phyloP scores from a whole-genome alignment of 2,329 filamentous ascomycete genomes.

The Claviceps lovelessii region DNA sequence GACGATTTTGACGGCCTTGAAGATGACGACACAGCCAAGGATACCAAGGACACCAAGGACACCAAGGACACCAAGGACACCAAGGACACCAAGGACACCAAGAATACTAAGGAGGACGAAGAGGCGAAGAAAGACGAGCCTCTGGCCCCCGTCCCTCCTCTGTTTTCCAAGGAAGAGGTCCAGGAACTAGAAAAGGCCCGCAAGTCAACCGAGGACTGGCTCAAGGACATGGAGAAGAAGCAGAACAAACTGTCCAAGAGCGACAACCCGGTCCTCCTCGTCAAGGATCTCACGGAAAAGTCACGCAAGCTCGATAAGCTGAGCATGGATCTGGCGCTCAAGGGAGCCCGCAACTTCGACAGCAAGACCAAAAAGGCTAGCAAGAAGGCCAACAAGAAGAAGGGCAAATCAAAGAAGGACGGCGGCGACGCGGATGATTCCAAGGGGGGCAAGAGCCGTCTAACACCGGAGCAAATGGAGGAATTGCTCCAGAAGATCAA shows the following conservation, averaged over 20 bases:
- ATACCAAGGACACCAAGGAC: too few species aligned
- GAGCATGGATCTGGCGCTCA: conserved; percentile 56
- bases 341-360: conserved; percentile 40
- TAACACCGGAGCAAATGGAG: conserved; percentile 22
- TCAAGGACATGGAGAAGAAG: conserved; percentile 53
- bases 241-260: conserved; percentile 57
- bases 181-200: conserved; percentile 47
- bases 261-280: conserved; percentile 60
- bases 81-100: conserved; percentile 20
- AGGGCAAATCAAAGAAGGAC: conserved; percentile 22
- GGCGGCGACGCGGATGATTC: conserved; percentile 24
- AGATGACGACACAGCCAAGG: conserved; percentile 39
- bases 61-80: conserved; percentile 26
- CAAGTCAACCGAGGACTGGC: conserved; percentile 54
- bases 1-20: conserved; percentile 63
- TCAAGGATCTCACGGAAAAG: conserved; percentile 57
- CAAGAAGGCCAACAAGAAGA: conserved; percentile 21
- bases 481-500: conserved; percentile 29
- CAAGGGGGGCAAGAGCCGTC: conserved; percentile 23
- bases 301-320: conserved; percentile 57
- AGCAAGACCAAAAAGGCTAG: conserved; percentile 26
- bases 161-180: conserved; percentile 63
- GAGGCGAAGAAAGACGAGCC: conserved; percentile 31
- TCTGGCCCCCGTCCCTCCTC: conserved; percentile 41
- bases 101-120: conserved; percentile 15